Percentiles rank a stretch among this genome's conserved stretches.
These are phyloP conservation scores for Coemansia sp. DNA, from an alignment of 371 early-diverging fungal species.

Conservation along the genomic window DNA sequence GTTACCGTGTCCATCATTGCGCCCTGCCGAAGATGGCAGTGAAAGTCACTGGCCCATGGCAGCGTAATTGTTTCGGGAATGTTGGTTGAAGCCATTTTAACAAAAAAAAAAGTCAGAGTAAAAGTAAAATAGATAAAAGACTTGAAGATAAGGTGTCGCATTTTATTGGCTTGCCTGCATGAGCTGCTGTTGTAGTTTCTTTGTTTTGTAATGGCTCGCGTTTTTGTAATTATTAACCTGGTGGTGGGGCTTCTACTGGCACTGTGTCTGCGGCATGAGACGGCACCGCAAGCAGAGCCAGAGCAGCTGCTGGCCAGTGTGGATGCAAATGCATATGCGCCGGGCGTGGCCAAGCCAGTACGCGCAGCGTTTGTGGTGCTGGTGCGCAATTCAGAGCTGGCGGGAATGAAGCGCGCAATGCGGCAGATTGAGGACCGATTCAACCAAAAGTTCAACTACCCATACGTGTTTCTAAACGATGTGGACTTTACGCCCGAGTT, in stretches of 20 bases:
- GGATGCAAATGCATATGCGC: conserved; percentile 13
- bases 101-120: no score
- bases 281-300: neutral
- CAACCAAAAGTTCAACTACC: conserved; percentile 84
- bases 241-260: conserved; percentile 33
- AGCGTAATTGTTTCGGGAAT: conserved; percentile 30
- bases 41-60: conserved; percentile 80
- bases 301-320: conserved; percentile 16
- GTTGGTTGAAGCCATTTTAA: neutral
- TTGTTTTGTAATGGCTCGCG: conserved; percentile 3
- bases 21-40: conserved; percentile 92
- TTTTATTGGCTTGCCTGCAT: neutral
- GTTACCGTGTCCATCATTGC: conserved; percentile 89
- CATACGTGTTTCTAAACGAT: conserved; percentile 91
- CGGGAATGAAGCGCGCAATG: conserved; percentile 68
- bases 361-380: conserved; percentile 74
- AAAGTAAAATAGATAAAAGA: no score
- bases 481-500: conserved; percentile 82
- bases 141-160: no score
- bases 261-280: neutral
- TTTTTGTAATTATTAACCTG: conserved; percentile 18
- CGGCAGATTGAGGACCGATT: conserved; percentile 81
- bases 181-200: neutral
- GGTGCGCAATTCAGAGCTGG: conserved; percentile 75
- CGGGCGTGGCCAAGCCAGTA: conserved; percentile 34